Base-by-base conservation (phyloP, 495 filamentous ascomycete species). In the Aspergillus carlsbadensis region DNA sequence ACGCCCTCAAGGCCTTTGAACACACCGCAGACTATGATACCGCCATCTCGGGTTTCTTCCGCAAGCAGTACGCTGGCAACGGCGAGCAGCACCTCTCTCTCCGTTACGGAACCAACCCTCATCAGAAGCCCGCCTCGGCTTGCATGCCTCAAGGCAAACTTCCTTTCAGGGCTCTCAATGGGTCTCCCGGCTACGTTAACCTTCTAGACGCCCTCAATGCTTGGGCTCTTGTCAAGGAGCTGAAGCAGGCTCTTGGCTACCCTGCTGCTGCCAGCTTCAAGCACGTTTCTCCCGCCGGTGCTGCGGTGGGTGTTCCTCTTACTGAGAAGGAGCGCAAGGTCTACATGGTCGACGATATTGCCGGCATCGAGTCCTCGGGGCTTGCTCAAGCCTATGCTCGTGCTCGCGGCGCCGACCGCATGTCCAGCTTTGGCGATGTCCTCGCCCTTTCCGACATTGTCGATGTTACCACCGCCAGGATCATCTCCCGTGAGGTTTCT, bases 191-290 rank as follows among this genome's bases (percentile, higher is more conserved):
- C 20, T 98, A 97, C 72, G 91, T 98, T 75, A 98, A 98, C 76
- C 82, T 98, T 33, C 84, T 98, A 15, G 94, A 98, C 73, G 91
- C 92, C 43, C 84, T 98, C 63, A 98, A 98, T 76, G 88, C 91
- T 54, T 98, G 94, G 94, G 88, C 88, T 5, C 75, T 98, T 26
- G 94, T 98, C 51, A 97, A 96, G 82, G 94, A 98, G 78, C 81
- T 98, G 58, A 94, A 93, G 81, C 78, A 86, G 56, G 89, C 92
- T 31, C 83, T 96, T 3, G 83, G 87, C 60, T 84, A 86, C 67
- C 90, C 95, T n/a, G 94, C 94, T 22, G 95, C 94, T 17, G 93
- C 94, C 46, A 95, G 90, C 71, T 98, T 98, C 87, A 98, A 98
- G 82, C 95, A 98, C 69, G 94, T 98, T 36, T 98, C 95, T 5